Evolutionary conservation across 345 rosid genomes (phyloP), one percentile per base, ranked within the genome.

Genomic region (Capsella bursapastoris): DNA sequence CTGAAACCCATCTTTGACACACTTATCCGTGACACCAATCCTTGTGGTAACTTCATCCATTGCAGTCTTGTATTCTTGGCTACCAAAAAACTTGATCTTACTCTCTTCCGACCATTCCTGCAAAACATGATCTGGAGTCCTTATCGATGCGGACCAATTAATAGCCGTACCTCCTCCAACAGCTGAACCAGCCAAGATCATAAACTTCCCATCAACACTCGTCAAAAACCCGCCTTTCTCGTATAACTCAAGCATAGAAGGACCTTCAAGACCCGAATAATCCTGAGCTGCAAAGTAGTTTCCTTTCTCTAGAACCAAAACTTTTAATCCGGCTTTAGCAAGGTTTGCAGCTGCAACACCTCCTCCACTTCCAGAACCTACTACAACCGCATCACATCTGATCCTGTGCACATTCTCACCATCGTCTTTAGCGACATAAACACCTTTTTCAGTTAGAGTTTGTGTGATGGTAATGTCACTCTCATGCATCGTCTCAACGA

Each of bases 351-450:
- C 88, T 44, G 87, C 87, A 6, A 84, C 88, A n/a, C 88, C 90
- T 68, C 88, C 88, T 57, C 90, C 88, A 4, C 86, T 80, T 15
- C 90, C 87, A 0, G 90, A 86, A 5, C 88, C 90, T 48, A 86
- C 70, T 3, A 86, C 70, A 16, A 86, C 86, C 1, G 48, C 90
- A 72, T 86, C 88, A 28, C 90, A 87, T 78, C 79, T 77, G 76
- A 87, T 83, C 73, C 80, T 79, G 7, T 68, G 69, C 64, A 72
- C 51, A 22, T 53, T 10, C 25, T 56, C 44, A 25, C 40, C 66
- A 27, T 73, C 66, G 3, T 81, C 83, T 79, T 68, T 72, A 34
- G 77, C 50, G 15, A 83, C 88, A 31, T 81, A 79, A 35, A 84
- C 52, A 51, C 86, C 88, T 73, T 80, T 81, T 11, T 10, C 25